Evolutionary conservation across 2,329 filamentous ascomycete species (phyloP), one percentile per base, ranked within the genome.

Genomic region (Colletotrichum chlorophyti): DNA sequence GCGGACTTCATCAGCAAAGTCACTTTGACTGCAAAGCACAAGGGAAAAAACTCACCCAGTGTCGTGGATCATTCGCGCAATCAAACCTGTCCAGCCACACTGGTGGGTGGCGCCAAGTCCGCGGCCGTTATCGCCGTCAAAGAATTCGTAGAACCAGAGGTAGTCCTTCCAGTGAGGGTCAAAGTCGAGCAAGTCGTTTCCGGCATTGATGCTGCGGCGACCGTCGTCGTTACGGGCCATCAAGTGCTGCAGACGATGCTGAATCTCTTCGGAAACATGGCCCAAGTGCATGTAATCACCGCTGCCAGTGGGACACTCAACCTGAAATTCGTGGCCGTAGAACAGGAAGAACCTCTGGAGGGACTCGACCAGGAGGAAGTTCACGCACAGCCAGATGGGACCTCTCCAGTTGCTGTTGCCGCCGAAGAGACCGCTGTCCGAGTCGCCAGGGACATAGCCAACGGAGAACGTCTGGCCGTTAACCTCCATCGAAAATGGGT

Each of bases 371-470:
- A 98, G 83, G 50, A 98, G 77, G 77, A 97, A 97, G 76, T 98
- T 98, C 76, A 97, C 93, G 62, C 92, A 95, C 45, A 97, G 83
- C 94, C 94, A 98, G 66, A 97, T 94, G 0, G 95, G 94, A 1
- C 90, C 94, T 76, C 94, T 87, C 94, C 94, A 98, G 75, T 98
- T 98, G 74, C 93, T 97, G 83, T 98, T 98, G 65, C 94, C 94
- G 50, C 94, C 94, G 69, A 98, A 98, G 5, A 98, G 83, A 4
- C 92, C 91, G 68, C 91, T 97, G 76, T 98, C 93, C 1, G 94
- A 97, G 71, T 98, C 94, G n/a, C 94, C 95, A 1, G 95, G 88
- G 15, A 98, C 87, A 69, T 98, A 98, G 66, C 87, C 85, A 35
- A 98, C 94, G 55, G 87, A 85, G 78, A 97, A 98, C 26, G 83